phyloP scores from a whole-genome alignment of 768 basidiomycete species.

The Mrakia gelida region DNA sequence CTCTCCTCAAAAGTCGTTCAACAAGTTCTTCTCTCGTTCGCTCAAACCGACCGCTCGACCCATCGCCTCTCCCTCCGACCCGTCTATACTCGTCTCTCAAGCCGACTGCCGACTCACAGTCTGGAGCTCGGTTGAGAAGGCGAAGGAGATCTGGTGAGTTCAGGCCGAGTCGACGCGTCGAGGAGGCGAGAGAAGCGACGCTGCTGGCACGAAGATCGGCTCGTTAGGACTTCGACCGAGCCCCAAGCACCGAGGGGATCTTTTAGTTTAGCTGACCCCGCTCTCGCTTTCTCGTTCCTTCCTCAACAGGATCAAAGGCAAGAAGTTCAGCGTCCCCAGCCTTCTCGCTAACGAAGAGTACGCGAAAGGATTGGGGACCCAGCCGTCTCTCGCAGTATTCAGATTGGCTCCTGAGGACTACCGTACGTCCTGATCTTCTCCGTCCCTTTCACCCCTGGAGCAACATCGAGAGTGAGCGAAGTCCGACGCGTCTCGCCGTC shows the following conservation, averaged over 20 bases:
- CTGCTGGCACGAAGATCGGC: neutral
- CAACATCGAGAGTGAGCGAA: too few relatives aligned
- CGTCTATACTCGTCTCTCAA: conserved; percentile 57
- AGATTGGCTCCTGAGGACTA: neutral
- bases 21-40: conserved; percentile 68
- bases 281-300: too few relatives aligned
- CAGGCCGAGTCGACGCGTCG: neutral
- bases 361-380: neutral
- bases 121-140: conserved; percentile 56
- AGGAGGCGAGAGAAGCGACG: neutral
- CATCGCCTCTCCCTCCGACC: conserved; percentile 55
- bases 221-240: too few relatives aligned
- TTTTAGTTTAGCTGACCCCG: too few relatives aligned
- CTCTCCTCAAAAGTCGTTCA: conserved; percentile 54
- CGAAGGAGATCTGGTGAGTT: conserved; percentile 58
- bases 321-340: conserved; percentile 59
- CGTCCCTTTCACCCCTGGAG: too few relatives aligned
- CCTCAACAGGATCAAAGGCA: conserved; percentile 57
- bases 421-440: neutral
- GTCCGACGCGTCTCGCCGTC: too few relatives aligned
- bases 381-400: neutral
- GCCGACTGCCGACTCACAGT: conserved; percentile 74
- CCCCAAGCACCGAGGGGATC: too few relatives aligned
- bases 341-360: conserved; percentile 52
- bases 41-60: conserved; percentile 60